These are phyloP conservation scores for Globisporangium echinulatum DNA, from an alignment of 352 stramenopile genomes.

Conservation along the genomic window DNA sequence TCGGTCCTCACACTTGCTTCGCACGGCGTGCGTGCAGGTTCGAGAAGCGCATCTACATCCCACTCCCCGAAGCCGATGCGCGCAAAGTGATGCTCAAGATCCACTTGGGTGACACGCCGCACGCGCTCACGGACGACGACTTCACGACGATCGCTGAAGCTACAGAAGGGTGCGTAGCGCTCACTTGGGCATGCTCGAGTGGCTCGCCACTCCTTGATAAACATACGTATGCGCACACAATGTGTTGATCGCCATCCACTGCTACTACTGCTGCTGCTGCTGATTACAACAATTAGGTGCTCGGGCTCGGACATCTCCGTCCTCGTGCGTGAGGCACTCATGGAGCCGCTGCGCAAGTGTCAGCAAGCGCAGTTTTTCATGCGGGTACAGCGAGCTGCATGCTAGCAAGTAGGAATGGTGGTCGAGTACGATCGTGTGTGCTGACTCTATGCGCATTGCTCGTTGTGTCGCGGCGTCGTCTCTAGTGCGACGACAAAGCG, in stretches of 20 bases:
- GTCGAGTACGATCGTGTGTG: too few species aligned
- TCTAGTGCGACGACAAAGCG: conserved; percentile 76
- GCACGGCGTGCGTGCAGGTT: conserved; percentile 55
- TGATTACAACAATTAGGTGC: conserved; percentile 28
- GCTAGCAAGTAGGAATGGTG: too few species aligned
- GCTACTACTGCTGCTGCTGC: not conserved
- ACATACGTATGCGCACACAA: too few species aligned
- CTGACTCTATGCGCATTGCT: not conserved
- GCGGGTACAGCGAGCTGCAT: conserved; percentile 25
- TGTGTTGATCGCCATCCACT: too few species aligned
- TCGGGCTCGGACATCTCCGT: conserved; percentile 97
- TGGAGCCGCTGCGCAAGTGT: conserved; percentile 96
- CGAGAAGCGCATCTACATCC: conserved; percentile 99
- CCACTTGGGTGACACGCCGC: conserved; percentile 95
- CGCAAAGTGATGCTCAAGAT: conserved; percentile 96
- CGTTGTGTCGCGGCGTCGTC: not conserved
- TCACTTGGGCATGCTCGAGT: not conserved
- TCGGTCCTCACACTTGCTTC: not conserved
- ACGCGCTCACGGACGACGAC: conserved; percentile 91
- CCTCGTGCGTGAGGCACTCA: conserved; percentile 95
- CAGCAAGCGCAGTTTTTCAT: conserved; percentile 94
- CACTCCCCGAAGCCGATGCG: conserved; percentile 90
- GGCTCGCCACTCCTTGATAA: not conserved
- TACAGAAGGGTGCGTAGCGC: conserved; percentile 79
- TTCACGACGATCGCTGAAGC: conserved; percentile 91